Conservation (phyloP, 306 rosid species). For the Cucurbita moschata region DNA sequence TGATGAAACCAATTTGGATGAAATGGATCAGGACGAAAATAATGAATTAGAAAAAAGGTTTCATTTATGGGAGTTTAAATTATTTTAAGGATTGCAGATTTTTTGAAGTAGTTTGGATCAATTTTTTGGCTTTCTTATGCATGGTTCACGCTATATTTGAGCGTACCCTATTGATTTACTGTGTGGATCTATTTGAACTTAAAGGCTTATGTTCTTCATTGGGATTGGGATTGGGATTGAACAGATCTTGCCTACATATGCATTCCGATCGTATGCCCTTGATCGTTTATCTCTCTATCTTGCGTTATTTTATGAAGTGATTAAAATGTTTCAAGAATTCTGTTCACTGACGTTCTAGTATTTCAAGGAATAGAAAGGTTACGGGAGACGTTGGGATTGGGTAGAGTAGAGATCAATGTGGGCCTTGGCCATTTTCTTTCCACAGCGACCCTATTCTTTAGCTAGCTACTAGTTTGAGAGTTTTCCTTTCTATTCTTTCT, state of each 20-base stretch:
- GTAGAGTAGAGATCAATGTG: background rate
- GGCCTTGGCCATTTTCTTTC: background rate
- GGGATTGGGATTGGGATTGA: slow-evolving; percentile 2
- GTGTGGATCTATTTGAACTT: background rate
- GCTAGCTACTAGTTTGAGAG: background rate
- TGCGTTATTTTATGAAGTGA: background rate
- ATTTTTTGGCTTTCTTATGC: background rate
- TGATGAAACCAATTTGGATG: slow-evolving; percentile 30
- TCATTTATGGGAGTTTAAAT: background rate
- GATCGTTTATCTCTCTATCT: background rate
- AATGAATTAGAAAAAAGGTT: slow-evolving; percentile 44
- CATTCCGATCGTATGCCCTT: background rate
- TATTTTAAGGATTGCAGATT: background rate
- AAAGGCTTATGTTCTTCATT: background rate
- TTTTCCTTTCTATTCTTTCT: background rate
- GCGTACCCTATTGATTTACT: background rate
- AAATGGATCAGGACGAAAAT: slow-evolving; percentile 32
- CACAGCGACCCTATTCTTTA: background rate
- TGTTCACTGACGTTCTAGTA: background rate
- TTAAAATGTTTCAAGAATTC: background rate
- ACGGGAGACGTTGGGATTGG: background rate
- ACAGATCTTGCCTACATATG: background rate
- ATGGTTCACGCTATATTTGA: background rate
- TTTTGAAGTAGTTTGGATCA: background rate
- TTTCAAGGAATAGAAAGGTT: background rate